Conservation (phyloP, 768 basidiomycete species). For the Lentinula raphanica region DNA sequence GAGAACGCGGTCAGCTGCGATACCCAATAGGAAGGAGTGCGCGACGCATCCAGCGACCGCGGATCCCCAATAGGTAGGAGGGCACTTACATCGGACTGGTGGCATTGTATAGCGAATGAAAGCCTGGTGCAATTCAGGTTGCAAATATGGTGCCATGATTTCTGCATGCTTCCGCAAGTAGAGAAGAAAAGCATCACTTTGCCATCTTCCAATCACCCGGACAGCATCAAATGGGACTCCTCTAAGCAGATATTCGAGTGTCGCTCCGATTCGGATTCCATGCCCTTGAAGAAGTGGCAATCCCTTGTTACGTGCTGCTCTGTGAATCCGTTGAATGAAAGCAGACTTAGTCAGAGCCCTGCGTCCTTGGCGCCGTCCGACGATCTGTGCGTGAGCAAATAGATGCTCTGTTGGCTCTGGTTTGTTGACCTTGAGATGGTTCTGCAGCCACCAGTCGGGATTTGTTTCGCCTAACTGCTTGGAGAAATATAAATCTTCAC, state of each 20-base stretch:
- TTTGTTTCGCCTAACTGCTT: constrained; percentile 21
- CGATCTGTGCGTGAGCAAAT: no score
- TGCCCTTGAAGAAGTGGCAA: constrained; percentile 17
- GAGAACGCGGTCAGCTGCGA: no score
- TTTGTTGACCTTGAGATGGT: constrained; percentile 26
- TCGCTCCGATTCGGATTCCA: constrained; percentile 21
- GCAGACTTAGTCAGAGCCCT: constrained; percentile 18
- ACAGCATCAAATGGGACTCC: constrained; percentile 19
- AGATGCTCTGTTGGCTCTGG: constrained; percentile 20
- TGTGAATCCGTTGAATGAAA: constrained; percentile 14
- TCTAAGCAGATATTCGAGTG: constrained; percentile 18
- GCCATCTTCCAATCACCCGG: constrained; percentile 19
- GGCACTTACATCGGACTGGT: not conserved
- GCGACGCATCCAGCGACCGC: no score
- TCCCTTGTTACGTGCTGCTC: constrained; percentile 2
- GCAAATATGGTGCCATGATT: constrained; percentile 18
- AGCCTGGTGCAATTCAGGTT: constrained; percentile 8
- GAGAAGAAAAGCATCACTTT: constrained; percentile 13
- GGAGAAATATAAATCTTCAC: constrained; percentile 29
- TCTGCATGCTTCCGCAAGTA: constrained; percentile 18
- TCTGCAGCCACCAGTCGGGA: constrained; percentile 16
- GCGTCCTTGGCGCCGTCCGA: no score
- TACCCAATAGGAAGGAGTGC: no score
- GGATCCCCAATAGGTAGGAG: not conserved
- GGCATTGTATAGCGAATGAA: constrained; percentile 8